Percentiles rank a stretch among this genome's conserved stretches.
phyloP scores from a whole-genome alignment of 176 grass and related monocot genomes.

The Musa itinerans region DNA sequence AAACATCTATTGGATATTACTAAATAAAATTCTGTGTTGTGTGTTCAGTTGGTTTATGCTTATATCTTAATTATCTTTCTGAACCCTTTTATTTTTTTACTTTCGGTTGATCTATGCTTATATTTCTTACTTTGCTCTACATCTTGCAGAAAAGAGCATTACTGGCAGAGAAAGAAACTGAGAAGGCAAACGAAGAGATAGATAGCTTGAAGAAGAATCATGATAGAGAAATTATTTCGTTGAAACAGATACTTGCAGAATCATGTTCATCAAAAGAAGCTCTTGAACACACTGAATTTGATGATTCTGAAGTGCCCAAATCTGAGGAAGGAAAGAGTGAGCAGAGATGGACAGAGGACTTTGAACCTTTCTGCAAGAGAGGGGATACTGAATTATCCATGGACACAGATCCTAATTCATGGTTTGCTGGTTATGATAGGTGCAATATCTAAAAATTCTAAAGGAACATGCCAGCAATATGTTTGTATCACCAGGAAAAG shows the following conservation, averaged over 20 bases:
- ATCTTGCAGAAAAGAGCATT: constrained; percentile 38
- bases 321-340: constrained; percentile 19
- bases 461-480: neutral
- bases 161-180: constrained; percentile 63
- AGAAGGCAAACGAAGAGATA: constrained; percentile 75
- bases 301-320: constrained; percentile 7
- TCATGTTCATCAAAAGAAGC: constrained; percentile 17
- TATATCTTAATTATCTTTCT: too few species aligned
- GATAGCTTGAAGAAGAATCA: constrained; percentile 82
- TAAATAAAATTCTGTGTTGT: too few species aligned
- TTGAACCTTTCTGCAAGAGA: constrained; percentile 32
- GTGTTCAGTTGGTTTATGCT: too few species aligned
- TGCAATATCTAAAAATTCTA: constrained; percentile 65
- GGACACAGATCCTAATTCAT: constrained; percentile 71
- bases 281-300: neutral
- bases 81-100: neutral
- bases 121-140: neutral
- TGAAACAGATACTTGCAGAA: constrained; percentile 36
- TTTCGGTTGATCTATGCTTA: neutral
- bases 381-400: constrained; percentile 59
- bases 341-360: constrained; percentile 12
- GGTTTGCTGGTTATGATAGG: constrained; percentile 74
- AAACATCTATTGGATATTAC: too few species aligned
- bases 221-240: constrained; percentile 45
- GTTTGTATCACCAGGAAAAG: too few species aligned